Percentiles rank a stretch among this genome's conserved stretches.
Evolutionary conservation across 2,329 filamentous ascomycete species (phyloP).

Genomic region (Trichoderma endophyticum): DNA sequence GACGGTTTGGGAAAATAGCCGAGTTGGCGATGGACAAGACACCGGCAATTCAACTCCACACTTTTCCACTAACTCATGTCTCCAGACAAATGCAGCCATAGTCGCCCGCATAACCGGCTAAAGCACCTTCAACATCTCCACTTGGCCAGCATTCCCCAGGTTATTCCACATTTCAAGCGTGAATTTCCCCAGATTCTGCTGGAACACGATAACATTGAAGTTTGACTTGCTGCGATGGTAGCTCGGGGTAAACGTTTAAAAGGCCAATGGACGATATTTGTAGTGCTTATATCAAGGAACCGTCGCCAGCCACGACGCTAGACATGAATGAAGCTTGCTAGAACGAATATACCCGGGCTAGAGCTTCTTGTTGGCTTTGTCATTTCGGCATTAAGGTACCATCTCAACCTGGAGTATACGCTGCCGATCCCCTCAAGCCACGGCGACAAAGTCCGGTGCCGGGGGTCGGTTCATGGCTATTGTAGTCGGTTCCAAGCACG

Average conservation of each 20-base stretch:
- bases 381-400: not conserved
- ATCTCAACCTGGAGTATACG: not conserved
- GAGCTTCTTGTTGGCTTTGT: not conserved
- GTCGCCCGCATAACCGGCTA: not conserved
- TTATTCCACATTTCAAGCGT: not conserved
- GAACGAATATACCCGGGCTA: not conserved
- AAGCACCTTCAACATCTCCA: not conserved
- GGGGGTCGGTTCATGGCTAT: not conserved
- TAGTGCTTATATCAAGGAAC: not conserved
- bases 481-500: not conserved
- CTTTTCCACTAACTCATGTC: not conserved
- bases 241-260: slow-evolving; percentile 8
- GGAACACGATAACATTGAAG: too few relatives aligned
- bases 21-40: not conserved
- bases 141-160: not conserved
- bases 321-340: not conserved
- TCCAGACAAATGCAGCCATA: not conserved
- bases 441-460: not conserved
- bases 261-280: not conserved
- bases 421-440: not conserved
- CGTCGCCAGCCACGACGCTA: not conserved
- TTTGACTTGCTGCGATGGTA: not conserved
- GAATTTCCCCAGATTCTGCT: not conserved
- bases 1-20: slow-evolving; percentile 3
- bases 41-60: not conserved